phyloP scores from a whole-genome alignment of 2,329 filamentous ascomycete genomes.

The Nemania sp. region DNA sequence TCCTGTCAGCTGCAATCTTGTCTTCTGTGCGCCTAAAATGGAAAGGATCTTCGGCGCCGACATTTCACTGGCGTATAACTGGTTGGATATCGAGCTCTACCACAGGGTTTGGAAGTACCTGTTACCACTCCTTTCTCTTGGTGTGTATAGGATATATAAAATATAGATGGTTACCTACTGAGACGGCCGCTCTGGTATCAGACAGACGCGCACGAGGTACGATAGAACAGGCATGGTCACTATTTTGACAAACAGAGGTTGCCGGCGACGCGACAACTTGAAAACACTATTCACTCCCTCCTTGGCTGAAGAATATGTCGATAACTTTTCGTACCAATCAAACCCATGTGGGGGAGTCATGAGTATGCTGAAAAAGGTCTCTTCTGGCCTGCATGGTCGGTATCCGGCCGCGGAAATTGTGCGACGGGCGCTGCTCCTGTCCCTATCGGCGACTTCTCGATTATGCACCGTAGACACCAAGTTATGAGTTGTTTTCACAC shows the following conservation, averaged over 20 bases:
- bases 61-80: conserved; percentile 32
- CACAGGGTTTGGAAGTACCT: conserved; percentile 18
- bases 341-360: conserved; percentile 30
- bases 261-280: conserved; percentile 31
- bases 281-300: background rate
- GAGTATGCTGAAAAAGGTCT: conserved; percentile 26
- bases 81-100: conserved; percentile 33
- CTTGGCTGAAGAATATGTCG: conserved; percentile 14
- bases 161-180: conserved; percentile 1
- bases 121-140: conserved; percentile 17
- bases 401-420: conserved; percentile 40
- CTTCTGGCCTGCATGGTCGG: conserved; percentile 34
- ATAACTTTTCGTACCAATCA: conserved; percentile 31
- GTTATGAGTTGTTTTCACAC: conserved; percentile 26
- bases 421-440: conserved; percentile 25
- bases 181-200: conserved; percentile 21
- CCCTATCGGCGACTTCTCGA: conserved; percentile 22
- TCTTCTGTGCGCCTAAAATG: conserved; percentile 27
- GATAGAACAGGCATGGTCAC: conserved; percentile 18
- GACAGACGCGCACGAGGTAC: conserved; percentile 26
- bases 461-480: conserved; percentile 25
- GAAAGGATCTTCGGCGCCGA: conserved; percentile 32
- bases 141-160: conserved; percentile 5
- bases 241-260: conserved; percentile 31
- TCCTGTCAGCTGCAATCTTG: conserved; percentile 37